phyloP scores from a whole-genome alignment of 306 rosid genomes.

The Dryas octopetala region DNA sequence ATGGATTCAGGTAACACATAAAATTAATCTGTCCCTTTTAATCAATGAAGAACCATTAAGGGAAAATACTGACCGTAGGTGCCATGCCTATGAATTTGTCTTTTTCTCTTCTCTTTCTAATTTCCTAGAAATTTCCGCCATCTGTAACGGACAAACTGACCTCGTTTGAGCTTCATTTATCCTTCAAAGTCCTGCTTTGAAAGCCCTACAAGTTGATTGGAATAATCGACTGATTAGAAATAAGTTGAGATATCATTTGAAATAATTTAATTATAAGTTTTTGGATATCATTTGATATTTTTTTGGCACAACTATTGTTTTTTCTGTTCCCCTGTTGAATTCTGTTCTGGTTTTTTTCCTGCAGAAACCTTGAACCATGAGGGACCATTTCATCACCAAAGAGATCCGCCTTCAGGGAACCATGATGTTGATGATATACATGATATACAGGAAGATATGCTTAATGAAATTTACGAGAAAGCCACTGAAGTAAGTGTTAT shows the following conservation, averaged over 20 bases:
- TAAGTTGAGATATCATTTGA: background rate
- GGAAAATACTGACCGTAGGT: background rate
- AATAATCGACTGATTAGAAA: background rate
- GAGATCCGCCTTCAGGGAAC: constrained; percentile 41
- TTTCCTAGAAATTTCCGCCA: background rate
- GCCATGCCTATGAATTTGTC: background rate
- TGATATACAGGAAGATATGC: constrained; percentile 53
- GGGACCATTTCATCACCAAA: constrained; percentile 37
- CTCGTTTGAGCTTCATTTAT: background rate
- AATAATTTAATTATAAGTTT: background rate
- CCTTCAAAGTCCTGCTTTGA: too few species aligned
- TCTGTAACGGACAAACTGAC: background rate
- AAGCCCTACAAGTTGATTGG: background rate
- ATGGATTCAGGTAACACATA: background rate
- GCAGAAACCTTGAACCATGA: constrained; percentile 44
- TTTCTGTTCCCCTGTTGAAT: background rate
- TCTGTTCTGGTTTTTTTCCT: constrained; percentile 19
- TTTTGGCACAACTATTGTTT: background rate
- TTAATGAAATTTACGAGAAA: constrained; percentile 49
- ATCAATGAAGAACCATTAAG: background rate
- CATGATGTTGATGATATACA: constrained; percentile 44
- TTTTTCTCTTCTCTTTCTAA: background rate
- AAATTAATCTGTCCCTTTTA: background rate
- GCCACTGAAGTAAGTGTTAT: constrained; percentile 62
- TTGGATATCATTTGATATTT: background rate